phyloP scores from a whole-genome alignment of 2,329 filamentous ascomycete genomes.

The Aspergillus ruber region DNA sequence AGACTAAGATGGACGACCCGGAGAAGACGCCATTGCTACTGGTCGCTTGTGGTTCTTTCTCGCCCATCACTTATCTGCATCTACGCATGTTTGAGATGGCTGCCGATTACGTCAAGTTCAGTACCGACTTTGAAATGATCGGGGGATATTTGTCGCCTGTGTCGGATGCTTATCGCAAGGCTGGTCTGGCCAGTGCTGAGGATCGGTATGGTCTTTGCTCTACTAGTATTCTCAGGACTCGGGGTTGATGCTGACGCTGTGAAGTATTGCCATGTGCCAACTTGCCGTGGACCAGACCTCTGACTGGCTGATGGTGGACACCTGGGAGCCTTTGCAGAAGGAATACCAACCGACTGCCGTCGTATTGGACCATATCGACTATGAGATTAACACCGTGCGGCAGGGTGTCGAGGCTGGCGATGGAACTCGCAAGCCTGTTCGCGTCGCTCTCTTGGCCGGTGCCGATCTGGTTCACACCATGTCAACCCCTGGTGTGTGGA shows the following conservation, averaged over 20 bases:
- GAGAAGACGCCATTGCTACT: conserved; percentile 43
- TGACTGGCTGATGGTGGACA: conserved; percentile 78
- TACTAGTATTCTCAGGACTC: not conserved
- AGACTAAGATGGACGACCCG: conserved; percentile 41
- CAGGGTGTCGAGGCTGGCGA: conserved; percentile 65
- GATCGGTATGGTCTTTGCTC: conserved; percentile 48
- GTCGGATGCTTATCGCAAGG: conserved; percentile 71
- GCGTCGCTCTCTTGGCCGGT: conserved; percentile 76
- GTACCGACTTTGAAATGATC: conserved; percentile 73
- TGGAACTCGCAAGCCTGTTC: conserved; percentile 59
- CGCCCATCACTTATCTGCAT: conserved; percentile 52
- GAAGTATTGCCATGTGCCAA: conserved; percentile 74
- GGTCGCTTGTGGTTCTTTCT: conserved; percentile 56
- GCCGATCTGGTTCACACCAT: conserved; percentile 69
- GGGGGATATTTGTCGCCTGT: conserved; percentile 81
- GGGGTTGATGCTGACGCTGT: not conserved
- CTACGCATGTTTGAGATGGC: conserved; percentile 87
- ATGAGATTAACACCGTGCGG: conserved; percentile 76
- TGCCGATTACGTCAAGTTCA: conserved; percentile 69
- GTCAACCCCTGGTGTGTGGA: conserved; percentile 70
- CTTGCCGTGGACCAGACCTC: conserved; percentile 67
- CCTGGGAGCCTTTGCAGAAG: conserved; percentile 80
- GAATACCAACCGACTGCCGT: conserved; percentile 83
- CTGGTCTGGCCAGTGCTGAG: conserved; percentile 64
- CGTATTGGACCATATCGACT: conserved; percentile 83